A percentile compares a stretch with the other conserved stretches of the same genome.
Evolutionary conservation across 805 yeast genomes (phyloP).

Genomic region (Ogataea pilisensis): DNA sequence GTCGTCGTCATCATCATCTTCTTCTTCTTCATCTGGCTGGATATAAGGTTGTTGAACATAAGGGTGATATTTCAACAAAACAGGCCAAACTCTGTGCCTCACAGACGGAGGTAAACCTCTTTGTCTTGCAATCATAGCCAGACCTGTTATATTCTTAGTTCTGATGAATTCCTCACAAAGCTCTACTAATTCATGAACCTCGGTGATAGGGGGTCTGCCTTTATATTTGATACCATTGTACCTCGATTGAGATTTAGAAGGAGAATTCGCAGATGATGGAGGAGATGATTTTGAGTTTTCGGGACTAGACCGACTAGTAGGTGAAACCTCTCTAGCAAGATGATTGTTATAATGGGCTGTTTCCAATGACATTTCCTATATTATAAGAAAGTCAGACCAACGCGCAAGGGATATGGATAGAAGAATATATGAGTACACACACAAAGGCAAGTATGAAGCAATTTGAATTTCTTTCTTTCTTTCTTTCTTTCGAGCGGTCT

Average conservation of each 20-base stretch:
- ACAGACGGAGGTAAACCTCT: slow-evolving; percentile 82
- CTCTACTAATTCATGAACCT: slow-evolving; percentile 45
- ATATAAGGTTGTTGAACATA: slow-evolving; percentile 74
- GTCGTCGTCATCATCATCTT: slow-evolving; percentile 30
- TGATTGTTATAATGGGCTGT: neutral
- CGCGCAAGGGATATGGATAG: no score
- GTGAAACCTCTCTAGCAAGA: neutral
- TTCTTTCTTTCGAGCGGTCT: no score
- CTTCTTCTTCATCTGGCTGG: slow-evolving; percentile 50
- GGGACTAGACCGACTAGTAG: neutral
- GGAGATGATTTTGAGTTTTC: neutral
- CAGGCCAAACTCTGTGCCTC: slow-evolving; percentile 81
- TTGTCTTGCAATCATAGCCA: slow-evolving; percentile 78
- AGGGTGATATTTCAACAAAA: slow-evolving; percentile 77
- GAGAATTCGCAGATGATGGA: neutral
- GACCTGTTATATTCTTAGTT: slow-evolving; percentile 62
- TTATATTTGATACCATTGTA: slow-evolving; percentile 24
- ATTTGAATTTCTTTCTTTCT: no score
- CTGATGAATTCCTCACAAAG: slow-evolving; percentile 53
- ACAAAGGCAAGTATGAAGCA: no score
- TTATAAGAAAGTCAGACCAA: no score
- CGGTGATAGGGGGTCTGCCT: slow-evolving; percentile 41
- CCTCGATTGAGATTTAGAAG: slow-evolving; percentile 11
- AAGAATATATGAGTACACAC: no score
- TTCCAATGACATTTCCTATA: no score